phyloP scores from a whole-genome alignment of 257 asterid genomes.

The Echium plantagineum region DNA sequence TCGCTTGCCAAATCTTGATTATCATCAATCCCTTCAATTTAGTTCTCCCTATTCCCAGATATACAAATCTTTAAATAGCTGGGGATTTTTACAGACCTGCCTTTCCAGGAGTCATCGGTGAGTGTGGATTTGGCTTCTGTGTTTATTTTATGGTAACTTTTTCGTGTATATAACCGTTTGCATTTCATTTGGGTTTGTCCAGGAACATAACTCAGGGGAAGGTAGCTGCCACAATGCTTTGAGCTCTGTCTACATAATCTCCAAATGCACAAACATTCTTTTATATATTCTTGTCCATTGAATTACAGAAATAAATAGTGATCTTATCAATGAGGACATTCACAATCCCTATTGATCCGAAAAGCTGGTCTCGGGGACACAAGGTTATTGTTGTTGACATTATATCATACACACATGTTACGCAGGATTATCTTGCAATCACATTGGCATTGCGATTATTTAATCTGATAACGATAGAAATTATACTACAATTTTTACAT shows the following conservation, averaged over 20 bases:
- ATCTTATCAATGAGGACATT: too few species aligned
- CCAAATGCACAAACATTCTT: not conserved
- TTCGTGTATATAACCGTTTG: not conserved
- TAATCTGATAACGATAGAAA: not conserved
- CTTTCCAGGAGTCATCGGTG: not conserved
- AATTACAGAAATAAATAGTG: too few species aligned
- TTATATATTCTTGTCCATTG: not conserved
- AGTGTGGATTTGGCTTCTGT: not conserved
- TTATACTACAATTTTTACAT: not conserved
- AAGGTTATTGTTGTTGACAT: too few species aligned
- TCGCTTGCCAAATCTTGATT: not conserved
- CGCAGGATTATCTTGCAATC: not conserved
- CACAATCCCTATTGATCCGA: too few species aligned
- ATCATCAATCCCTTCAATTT: too few species aligned
- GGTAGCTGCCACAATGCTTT: not conserved
- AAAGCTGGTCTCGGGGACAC: too few species aligned
- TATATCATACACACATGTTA: not conserved
- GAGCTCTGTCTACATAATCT: too few species aligned
- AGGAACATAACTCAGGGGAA: not conserved
- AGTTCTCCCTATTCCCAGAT: not conserved
- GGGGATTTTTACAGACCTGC: not conserved
- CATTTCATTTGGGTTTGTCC: too few species aligned
- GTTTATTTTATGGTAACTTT: not conserved
- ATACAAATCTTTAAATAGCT: not conserved
- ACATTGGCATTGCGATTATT: too few species aligned